Conservation (phyloP, 1,284 basidiomycete genomes). For the Pseudozyma pruni region DNA sequence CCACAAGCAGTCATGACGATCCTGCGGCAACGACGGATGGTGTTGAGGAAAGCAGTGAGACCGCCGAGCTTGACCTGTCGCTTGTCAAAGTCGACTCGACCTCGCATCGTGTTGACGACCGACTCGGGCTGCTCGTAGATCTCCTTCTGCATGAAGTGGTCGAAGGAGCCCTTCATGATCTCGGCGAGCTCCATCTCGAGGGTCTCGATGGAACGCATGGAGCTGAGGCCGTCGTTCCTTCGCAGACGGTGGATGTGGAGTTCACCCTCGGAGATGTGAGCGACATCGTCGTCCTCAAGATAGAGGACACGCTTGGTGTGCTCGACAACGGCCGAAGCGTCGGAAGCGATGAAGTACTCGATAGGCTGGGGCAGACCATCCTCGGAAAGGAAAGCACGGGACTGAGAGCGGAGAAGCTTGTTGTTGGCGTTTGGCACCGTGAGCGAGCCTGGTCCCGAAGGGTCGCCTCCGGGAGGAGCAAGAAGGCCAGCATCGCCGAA, state of each 20-base stretch:
- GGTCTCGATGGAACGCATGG: constrained; percentile 96
- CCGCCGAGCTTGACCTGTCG: constrained; percentile 93
- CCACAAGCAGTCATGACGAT: constrained; percentile 98
- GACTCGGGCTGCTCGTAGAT: constrained; percentile 99
- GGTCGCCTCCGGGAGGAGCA: constrained; percentile 74
- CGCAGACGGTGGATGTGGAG: constrained; percentile 98
- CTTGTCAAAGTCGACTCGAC: constrained; percentile 97
- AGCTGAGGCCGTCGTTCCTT: constrained; percentile 78
- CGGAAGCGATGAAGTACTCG: constrained; percentile 99
- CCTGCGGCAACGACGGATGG: constrained; percentile 92
- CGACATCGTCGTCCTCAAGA: constrained; percentile 98
- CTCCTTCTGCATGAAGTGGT: constrained; percentile 99
- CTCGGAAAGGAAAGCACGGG: constrained; percentile 97
- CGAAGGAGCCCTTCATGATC: constrained; percentile 99
- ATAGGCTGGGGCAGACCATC: constrained; percentile 98
- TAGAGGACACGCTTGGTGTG: constrained; percentile 99
- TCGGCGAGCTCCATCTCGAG: constrained; percentile 98
- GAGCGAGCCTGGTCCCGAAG: constrained; percentile 64
- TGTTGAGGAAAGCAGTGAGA: constrained; percentile 91
- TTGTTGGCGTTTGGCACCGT: constrained; percentile 60
- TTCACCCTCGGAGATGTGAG: constrained; percentile 93
- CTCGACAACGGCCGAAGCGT: constrained; percentile 94
- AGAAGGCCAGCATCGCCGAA: constrained; percentile 71
- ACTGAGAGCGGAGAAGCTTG: constrained; percentile 93
- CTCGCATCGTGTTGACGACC: constrained; percentile 99